Conservation (phyloP, 306 rosid species). For the Psophocarpus tetragonolobus region DNA sequence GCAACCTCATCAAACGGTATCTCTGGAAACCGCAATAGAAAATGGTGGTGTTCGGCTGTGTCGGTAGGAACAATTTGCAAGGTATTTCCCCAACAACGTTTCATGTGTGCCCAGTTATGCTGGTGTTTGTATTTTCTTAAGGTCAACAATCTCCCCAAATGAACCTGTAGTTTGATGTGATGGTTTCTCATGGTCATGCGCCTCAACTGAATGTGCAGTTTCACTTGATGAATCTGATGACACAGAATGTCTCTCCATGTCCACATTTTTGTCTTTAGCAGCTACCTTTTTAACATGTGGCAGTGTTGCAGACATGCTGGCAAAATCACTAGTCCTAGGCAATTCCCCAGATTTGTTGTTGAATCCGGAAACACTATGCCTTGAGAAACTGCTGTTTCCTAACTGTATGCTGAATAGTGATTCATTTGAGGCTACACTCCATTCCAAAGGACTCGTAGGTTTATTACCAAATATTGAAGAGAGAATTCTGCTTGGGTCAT, state of each 20-base stretch:
- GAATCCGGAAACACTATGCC: constrained; percentile 29
- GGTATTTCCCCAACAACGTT: no score
- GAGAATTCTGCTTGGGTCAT: constrained; percentile 68
- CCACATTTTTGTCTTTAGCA: not conserved
- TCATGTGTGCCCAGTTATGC: no score
- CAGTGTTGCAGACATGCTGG: not conserved
- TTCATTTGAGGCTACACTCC: constrained; percentile 76
- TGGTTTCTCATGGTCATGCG: not conserved
- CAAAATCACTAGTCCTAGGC: constrained; percentile 30
- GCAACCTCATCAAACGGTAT: no score
- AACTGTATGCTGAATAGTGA: constrained; percentile 68
- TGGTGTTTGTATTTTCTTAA: no score
- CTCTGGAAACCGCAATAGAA: no score
- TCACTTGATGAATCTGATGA: constrained; percentile 20
- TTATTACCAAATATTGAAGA: constrained; percentile 45
- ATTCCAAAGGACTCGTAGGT: constrained; percentile 52
- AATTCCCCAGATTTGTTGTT: constrained; percentile 47
- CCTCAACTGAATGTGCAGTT: not conserved
- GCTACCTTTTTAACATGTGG: constrained; percentile 23
- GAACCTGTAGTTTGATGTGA: not conserved
- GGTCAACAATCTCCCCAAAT: not conserved
- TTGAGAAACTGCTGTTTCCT: constrained; percentile 65
- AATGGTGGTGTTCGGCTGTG: no score
- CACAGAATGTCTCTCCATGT: constrained; percentile 8
- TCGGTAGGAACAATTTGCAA: no score